A percentile compares a stretch with the other conserved stretches of the same genome.
phyloP scores from a whole-genome alignment of 169 alveolate genomes.

The Plasmodium vinckei region DNA sequence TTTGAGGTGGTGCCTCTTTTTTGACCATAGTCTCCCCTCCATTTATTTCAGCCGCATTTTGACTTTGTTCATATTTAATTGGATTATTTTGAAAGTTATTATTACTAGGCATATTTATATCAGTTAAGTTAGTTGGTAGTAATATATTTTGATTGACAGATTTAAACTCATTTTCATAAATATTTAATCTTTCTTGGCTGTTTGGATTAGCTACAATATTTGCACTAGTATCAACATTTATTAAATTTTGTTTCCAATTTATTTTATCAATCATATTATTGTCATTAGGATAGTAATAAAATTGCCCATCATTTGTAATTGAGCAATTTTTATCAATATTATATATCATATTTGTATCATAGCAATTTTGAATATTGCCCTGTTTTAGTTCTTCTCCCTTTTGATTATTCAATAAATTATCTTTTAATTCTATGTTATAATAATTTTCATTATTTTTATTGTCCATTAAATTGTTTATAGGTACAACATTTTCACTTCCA shows the following conservation, averaged over 20 bases:
- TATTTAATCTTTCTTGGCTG: no score
- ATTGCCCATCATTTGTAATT: background rate
- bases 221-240: no score
- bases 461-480: background rate
- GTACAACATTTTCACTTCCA: background rate
- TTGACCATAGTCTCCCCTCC: conserved; percentile 3
- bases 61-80: background rate
- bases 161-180: no score
- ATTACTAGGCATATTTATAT: no score
- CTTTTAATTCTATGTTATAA: background rate
- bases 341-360: background rate
- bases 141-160: no score
- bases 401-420: background rate
- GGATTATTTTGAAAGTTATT: no score
- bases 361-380: background rate
- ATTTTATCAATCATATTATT: background rate
- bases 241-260: no score
- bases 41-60: background rate
- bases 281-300: conserved; percentile 12
- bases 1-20: conserved; percentile 50
- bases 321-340: conserved; percentile 9
- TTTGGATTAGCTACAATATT: no score
- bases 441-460: background rate
- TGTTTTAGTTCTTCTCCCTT: background rate
- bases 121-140: no score